A percentile compares a stretch with the other conserved stretches of the same genome.
Evolutionary conservation across 768 basidiomycete species (phyloP).

Genomic region (Amanita subjunquillea): DNA sequence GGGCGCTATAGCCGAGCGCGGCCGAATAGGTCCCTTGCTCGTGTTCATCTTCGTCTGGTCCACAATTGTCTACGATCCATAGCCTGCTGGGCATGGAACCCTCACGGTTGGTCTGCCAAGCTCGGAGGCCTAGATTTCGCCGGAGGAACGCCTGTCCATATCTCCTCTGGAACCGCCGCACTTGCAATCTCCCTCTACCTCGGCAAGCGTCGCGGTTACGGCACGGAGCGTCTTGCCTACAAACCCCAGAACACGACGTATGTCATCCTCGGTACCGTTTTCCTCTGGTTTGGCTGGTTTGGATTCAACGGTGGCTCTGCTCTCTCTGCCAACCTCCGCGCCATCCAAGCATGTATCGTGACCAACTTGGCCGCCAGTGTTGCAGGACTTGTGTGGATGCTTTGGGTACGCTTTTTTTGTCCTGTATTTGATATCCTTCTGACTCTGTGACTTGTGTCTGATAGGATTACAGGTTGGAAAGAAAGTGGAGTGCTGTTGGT

Average conservation of each 20-base stretch:
- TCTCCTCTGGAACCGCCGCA: slow-evolving; percentile 86
- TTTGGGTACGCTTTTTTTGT: slow-evolving; percentile 43
- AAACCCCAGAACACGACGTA: slow-evolving; percentile 91
- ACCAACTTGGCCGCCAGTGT: slow-evolving; percentile 88
- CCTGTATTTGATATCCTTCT: neutral
- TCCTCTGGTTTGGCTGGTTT: slow-evolving; percentile 96
- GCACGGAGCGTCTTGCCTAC: slow-evolving; percentile 84
- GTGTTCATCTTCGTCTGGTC: slow-evolving; percentile 90
- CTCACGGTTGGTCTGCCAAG: slow-evolving; percentile 62
- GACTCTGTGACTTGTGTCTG: neutral
- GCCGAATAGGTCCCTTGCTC: slow-evolving; percentile 74
- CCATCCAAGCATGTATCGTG: slow-evolving; percentile 81
- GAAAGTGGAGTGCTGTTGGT: slow-evolving; percentile 88
- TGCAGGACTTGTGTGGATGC: slow-evolving; percentile 89
- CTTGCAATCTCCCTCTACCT: slow-evolving; percentile 87
- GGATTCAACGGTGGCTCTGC: slow-evolving; percentile 94
- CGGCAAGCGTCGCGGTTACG: slow-evolving; percentile 85
- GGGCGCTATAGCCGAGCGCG: slow-evolving; percentile 88
- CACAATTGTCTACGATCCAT: slow-evolving; percentile 85
- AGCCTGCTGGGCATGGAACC: slow-evolving; percentile 95
- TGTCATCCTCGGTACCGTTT: slow-evolving; percentile 85
- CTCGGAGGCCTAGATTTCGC: slow-evolving; percentile 88
- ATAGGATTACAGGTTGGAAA: slow-evolving; percentile 84
- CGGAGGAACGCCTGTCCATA: slow-evolving; percentile 95
- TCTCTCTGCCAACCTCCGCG: slow-evolving; percentile 80